Evolutionary conservation across 495 filamentous ascomycete genomes (phyloP).

Genomic region (Podospora fimiseda): DNA sequence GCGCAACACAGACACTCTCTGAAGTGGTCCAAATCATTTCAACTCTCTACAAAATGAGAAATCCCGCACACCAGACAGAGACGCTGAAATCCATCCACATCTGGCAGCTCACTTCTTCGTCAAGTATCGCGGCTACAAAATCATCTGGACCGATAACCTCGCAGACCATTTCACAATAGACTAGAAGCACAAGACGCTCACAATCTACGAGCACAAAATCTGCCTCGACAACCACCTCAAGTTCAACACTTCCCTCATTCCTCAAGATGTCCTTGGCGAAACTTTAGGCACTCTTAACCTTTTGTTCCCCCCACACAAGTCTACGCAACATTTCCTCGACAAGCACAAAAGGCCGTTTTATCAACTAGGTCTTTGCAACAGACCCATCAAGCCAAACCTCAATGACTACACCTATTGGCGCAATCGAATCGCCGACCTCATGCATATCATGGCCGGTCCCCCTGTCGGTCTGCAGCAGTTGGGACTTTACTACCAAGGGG

Average conservation of each 20-base stretch:
- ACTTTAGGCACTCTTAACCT: constrained; percentile 14
- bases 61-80: background rate
- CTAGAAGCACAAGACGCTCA: constrained; percentile 13
- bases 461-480: constrained; percentile 11
- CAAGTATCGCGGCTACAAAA: constrained; percentile 6
- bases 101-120: background rate
- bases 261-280: constrained; percentile 6
- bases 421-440: constrained; percentile 4
- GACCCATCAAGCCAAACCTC: constrained; percentile 5
- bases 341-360: constrained; percentile 10
- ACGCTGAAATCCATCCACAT: background rate
- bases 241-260: constrained; percentile 2
- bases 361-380: constrained; percentile 9
- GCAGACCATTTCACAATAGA: constrained; percentile 11
- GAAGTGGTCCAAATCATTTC: background rate
- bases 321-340: constrained; percentile 1
- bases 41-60: too few relatives aligned
- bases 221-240: constrained; percentile 11
- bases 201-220: constrained; percentile 18
- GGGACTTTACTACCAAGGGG: background rate
- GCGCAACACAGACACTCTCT: background rate
- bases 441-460: constrained; percentile 1
- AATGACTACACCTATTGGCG: constrained; percentile 9
- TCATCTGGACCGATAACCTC: constrained; percentile 13
- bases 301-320: constrained; percentile 9